These are phyloP conservation scores for Saccharomyces hybrid DNA, from an alignment of 1,139 yeast genomes.

Conservation along the genomic window DNA sequence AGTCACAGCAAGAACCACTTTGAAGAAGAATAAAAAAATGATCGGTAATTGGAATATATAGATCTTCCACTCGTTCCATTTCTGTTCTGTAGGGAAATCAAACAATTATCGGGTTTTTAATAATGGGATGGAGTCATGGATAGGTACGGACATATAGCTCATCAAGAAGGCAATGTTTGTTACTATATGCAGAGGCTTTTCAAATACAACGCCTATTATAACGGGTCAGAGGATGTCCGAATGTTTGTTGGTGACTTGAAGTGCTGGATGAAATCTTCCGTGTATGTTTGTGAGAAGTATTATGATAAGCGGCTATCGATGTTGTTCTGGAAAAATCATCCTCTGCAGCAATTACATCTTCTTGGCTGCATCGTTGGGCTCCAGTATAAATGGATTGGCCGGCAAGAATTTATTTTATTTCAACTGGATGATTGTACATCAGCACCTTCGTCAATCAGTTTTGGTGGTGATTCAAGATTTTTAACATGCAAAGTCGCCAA, in stretches of 20 bases:
- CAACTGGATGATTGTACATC: conserved; percentile 23
- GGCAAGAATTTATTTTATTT: conserved; percentile 16
- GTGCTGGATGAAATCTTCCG: conserved; percentile 1
- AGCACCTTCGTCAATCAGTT: not conserved
- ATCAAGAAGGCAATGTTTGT: not conserved
- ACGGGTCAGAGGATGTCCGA: not conserved
- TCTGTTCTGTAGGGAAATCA: not conserved
- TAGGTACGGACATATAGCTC: not conserved
- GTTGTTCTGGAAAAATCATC: conserved; percentile 23
- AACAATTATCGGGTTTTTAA: not conserved
- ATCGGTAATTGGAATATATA: not conserved
- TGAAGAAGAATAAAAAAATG: not conserved
- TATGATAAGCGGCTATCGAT: conserved; percentile 5
- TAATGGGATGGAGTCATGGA: not conserved
- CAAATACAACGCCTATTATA: not conserved
- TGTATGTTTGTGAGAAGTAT: conserved; percentile 4
- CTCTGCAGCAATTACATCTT: conserved; percentile 15
- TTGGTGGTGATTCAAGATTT: conserved; percentile 1
- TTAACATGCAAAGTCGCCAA: conserved; percentile 17
- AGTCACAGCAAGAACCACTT: not conserved
- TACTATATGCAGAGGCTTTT: not conserved
- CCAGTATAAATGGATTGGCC: conserved; percentile 13
- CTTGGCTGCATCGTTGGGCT: conserved; percentile 19
- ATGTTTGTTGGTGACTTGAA: not conserved
- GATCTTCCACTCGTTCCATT: not conserved